Evolutionary conservation across 306 rosid genomes (phyloP).

Genomic region (Dalbergia cochinchinensis): DNA sequence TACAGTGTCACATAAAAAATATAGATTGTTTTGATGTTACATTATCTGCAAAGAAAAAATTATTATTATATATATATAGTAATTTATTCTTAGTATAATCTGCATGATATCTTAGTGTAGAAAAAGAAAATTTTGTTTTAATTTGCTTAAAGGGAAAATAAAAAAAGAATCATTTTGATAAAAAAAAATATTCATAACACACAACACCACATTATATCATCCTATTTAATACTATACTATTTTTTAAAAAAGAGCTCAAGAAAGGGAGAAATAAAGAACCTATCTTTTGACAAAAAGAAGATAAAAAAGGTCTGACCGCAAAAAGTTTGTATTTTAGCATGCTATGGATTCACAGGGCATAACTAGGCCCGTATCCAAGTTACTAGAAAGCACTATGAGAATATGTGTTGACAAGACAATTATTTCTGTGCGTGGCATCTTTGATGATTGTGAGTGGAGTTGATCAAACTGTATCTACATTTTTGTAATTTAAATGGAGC

Average conservation of each 20-base stretch:
- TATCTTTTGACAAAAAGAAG: background rate
- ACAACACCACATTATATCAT: too few relatives aligned
- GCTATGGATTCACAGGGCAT: conserved; percentile 15
- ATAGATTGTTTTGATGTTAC: too few relatives aligned
- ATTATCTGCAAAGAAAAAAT: too few relatives aligned
- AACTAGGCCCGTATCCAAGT: conserved; percentile 2
- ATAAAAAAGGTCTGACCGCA: background rate
- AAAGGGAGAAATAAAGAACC: background rate
- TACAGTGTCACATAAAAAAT: too few relatives aligned
- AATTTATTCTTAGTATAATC: too few relatives aligned
- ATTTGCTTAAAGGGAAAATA: too few relatives aligned
- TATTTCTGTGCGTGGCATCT: conserved; percentile 26
- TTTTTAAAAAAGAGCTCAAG: background rate
- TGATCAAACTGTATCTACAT: background rate
- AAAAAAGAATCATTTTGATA: too few relatives aligned
- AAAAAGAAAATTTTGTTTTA: too few relatives aligned
- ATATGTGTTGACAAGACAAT: conserved; percentile 35
- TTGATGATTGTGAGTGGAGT: conserved; percentile 33
- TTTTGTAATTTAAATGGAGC: background rate
- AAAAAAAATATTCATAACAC: too few relatives aligned
- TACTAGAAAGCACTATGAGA: conserved; percentile 18
- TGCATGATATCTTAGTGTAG: too few relatives aligned
- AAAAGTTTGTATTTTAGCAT: conserved; percentile 18
- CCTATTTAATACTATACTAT: background rate
- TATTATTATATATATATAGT: too few relatives aligned